These are phyloP conservation scores for Syzygium jambos DNA, from an alignment of 345 rosid species.

Conservation along the genomic window DNA sequence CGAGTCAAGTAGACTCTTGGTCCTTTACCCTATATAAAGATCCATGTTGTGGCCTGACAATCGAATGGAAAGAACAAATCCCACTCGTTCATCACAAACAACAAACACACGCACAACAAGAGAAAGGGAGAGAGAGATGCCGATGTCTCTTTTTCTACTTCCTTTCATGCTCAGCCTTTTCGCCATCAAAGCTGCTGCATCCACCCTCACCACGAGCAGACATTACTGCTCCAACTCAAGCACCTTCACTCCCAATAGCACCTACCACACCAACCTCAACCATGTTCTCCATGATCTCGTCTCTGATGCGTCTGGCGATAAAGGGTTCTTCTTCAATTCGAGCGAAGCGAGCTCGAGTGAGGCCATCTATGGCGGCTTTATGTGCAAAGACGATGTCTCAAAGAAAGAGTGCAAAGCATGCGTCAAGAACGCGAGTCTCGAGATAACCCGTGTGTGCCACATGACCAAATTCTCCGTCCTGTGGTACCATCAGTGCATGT, in stretches of 20 bases:
- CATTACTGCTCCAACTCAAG: not conserved
- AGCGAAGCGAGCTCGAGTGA: not conserved
- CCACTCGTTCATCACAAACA: not conserved
- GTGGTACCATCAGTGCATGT: constrained; percentile 26
- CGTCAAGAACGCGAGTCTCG: constrained; percentile 1
- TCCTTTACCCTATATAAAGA: not conserved
- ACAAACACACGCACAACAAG: not conserved
- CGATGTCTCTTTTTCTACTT: not conserved
- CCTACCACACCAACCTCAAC: not conserved
- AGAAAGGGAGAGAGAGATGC: not conserved
- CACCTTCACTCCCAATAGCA: not conserved
- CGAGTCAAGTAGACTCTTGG: not conserved
- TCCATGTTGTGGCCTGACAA: not conserved
- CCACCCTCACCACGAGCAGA: not conserved
- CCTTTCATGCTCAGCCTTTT: not conserved
- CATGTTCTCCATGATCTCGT: not conserved
- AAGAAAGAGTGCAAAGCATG: constrained; percentile 1
- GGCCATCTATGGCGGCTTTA: constrained; percentile 5
- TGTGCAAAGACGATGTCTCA: constrained; percentile 16
- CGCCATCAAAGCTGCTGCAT: not conserved
- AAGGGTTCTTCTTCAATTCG: not conserved
- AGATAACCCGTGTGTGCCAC: not conserved
- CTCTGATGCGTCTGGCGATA: not conserved
- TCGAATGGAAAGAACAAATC: not conserved
- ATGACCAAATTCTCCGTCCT: constrained; percentile 4